These are phyloP conservation scores for Exophiala lecanii-corni DNA, from an alignment of 2,329 filamentous ascomycete species.

Conservation along the genomic window DNA sequence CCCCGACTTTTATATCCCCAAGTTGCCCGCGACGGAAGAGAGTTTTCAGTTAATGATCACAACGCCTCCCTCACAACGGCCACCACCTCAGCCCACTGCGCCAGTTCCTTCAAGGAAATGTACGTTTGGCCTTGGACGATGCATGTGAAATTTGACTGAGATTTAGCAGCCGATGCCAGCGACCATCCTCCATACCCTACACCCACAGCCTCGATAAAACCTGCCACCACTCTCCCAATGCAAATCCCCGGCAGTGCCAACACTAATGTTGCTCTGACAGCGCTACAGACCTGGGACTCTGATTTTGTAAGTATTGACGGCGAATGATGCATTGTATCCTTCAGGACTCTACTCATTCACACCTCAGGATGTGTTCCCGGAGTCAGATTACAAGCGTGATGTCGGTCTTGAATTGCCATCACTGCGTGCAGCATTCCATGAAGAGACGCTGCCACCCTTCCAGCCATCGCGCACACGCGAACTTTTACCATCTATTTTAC, in stretches of 20 bases:
- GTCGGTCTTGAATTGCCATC: constrained; percentile 67
- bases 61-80: constrained; percentile 72
- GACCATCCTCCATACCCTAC: constrained; percentile 65
- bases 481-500: constrained; percentile 74
- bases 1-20: constrained; percentile 94
- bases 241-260: constrained; percentile 64
- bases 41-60: constrained; percentile 97
- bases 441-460: constrained; percentile 65
- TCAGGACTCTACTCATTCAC: constrained; percentile 24
- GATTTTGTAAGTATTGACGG: constrained; percentile 58
- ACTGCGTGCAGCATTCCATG: constrained; percentile 63
- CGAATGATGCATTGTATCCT: constrained; percentile 2
- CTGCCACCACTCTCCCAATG: constrained; percentile 66
- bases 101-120: constrained; percentile 24
- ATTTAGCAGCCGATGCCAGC: constrained; percentile 48
- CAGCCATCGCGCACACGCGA: constrained; percentile 62
- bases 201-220: constrained; percentile 64
- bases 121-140: constrained; percentile 25
- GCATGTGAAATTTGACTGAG: constrained; percentile 28
- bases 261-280: constrained; percentile 80
- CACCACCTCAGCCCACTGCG: constrained; percentile 42
- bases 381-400: constrained; percentile 61
- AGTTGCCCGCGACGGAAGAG: constrained; percentile 95
- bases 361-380: constrained; percentile 64
- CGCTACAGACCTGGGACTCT: constrained; percentile 78